Evolutionary conservation across 2,329 filamentous ascomycete genomes (phyloP).

Genomic region (Saccharata proteae): DNA sequence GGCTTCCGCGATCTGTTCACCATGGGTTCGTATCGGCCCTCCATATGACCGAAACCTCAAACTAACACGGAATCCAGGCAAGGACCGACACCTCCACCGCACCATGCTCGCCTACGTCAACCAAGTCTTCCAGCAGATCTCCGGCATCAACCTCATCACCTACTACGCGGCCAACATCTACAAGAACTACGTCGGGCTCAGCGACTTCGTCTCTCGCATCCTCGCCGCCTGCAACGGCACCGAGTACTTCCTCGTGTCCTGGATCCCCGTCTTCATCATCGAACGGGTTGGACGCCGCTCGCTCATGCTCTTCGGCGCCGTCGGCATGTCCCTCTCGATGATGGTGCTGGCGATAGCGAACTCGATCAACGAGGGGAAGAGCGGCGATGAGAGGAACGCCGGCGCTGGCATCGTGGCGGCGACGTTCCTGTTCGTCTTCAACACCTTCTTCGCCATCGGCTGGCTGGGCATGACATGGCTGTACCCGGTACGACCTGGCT

Average conservation of each 20-base stretch:
- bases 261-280: conserved; percentile 31
- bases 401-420: conserved; percentile 26
- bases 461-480: conserved; percentile 60
- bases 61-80: too few relatives aligned
- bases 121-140: conserved; percentile 41
- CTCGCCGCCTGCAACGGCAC: conserved; percentile 30
- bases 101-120: conserved; percentile 44
- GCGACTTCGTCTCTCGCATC: conserved; percentile 21
- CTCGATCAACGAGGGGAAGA: conserved; percentile 13
- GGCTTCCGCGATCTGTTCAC: conserved; percentile 47
- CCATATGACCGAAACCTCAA: too few relatives aligned
- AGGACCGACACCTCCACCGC: conserved; percentile 45
- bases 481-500: neutral
- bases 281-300: conserved; percentile 25
- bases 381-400: conserved; percentile 4
- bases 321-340: conserved; percentile 24
- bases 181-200: conserved; percentile 27
- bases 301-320: conserved; percentile 27
- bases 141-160: conserved; percentile 20
- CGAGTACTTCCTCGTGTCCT: conserved; percentile 28
- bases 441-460: conserved; percentile 81
- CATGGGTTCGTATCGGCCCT: too few relatives aligned
- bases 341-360: conserved; percentile 22
- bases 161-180: conserved; percentile 34
- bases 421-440: conserved; percentile 86